These are phyloP conservation scores for Russula compacta DNA, from an alignment of 768 basidiomycete genomes.

Conservation along the genomic window DNA sequence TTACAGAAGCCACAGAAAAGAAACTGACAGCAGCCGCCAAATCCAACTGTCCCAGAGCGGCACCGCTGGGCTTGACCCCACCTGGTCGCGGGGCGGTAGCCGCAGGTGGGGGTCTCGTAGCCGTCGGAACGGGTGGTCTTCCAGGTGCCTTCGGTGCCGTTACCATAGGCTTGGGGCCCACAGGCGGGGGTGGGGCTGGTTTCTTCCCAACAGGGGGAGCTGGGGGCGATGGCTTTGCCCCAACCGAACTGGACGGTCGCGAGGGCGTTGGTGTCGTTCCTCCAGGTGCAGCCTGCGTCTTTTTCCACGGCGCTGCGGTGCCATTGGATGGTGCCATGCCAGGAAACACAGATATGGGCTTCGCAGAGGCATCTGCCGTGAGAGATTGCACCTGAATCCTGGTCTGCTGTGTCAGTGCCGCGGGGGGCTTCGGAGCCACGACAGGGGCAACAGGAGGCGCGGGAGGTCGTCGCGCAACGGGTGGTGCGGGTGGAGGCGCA, in stretches of 20 bases:
- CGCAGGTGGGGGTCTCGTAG: constrained; percentile 40
- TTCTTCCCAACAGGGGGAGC: constrained; percentile 52
- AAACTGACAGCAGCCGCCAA: constrained; percentile 71
- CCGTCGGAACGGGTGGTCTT: constrained; percentile 56
- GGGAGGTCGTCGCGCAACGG: constrained; percentile 33
- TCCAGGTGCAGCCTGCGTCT: constrained; percentile 29
- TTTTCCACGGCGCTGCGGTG: constrained; percentile 68
- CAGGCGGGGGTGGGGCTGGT: constrained; percentile 42
- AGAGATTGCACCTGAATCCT: constrained; percentile 31
- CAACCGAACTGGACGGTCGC: constrained; percentile 42
- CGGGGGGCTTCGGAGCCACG: constrained; percentile 6
- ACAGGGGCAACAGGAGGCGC: constrained; percentile 29
- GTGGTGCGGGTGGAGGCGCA: constrained; percentile 43
- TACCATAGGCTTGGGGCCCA: constrained; percentile 44
- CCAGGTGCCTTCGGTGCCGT: constrained; percentile 38
- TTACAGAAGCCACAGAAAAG: constrained; percentile 1
- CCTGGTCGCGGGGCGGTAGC: constrained; percentile 30
- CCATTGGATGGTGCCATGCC: constrained; percentile 64
- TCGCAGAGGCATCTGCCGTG: constrained; percentile 53
- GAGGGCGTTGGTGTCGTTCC: constrained; percentile 38
- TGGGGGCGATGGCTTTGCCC: constrained; percentile 43
- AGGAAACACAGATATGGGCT: constrained; percentile 76
- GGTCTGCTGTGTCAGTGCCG: constrained; percentile 26
- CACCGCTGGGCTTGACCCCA: constrained; percentile 33
- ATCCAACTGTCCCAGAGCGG: constrained; percentile 58